phyloP scores from a whole-genome alignment of 2,329 filamentous ascomycete genomes.

The Penicillium aurantiogriseum region DNA sequence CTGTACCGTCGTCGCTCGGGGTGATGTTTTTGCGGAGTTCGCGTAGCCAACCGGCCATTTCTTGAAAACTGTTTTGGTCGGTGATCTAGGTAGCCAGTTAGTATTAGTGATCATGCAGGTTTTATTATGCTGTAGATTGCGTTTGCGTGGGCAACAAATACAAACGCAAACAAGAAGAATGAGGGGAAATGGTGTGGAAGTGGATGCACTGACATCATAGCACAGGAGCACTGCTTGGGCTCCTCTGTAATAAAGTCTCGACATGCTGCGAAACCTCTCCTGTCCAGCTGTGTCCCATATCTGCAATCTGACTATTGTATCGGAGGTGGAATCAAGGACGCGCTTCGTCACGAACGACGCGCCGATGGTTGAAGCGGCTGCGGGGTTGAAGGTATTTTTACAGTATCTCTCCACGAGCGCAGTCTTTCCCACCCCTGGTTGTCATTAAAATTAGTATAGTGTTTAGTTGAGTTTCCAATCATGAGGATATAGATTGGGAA shows the following conservation, averaged over 20 bases:
- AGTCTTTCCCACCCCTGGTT: conserved; percentile 52
- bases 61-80: conserved; percentile 76
- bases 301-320: conserved; percentile 84
- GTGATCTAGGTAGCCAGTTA: conserved; percentile 57
- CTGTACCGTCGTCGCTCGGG: conserved; percentile 53
- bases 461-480: background rate
- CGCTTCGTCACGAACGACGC: conserved; percentile 78
- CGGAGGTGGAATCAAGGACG: conserved; percentile 77
- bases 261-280: conserved; percentile 92
- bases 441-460: conserved; percentile 2
- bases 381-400: conserved; percentile 45
- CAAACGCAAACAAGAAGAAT: background rate
- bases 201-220: conserved; percentile 59
- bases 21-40: conserved; percentile 77
- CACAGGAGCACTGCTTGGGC: conserved; percentile 92
- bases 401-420: conserved; percentile 53
- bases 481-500: background rate
- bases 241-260: conserved; percentile 91
- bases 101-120: background rate
- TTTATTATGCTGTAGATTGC: background rate
- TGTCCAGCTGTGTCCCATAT: conserved; percentile 98
- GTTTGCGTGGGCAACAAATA: background rate
- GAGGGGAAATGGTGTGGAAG: background rate
- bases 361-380: conserved; percentile 66
- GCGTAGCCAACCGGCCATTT: conserved; percentile 88